phyloP scores from a whole-genome alignment of 495 filamentous ascomycete genomes.

The Annulohypoxylon maeteangense region DNA sequence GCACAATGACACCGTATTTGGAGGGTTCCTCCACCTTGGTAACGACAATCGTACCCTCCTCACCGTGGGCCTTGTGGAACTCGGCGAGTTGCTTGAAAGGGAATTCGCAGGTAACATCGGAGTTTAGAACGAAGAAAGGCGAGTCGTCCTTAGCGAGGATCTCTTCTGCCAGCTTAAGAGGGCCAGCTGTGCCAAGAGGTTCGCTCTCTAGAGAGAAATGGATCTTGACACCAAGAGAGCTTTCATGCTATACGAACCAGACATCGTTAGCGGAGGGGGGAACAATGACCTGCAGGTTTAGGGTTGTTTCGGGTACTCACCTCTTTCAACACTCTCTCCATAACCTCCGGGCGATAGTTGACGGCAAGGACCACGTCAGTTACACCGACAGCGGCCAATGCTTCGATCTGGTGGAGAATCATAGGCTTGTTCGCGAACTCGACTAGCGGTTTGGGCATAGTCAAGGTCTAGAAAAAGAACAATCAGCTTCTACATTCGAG shows the following conservation, averaged over 20 bases:
- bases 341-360: slow-evolving; percentile 98
- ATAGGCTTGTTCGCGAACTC: slow-evolving; percentile 99
- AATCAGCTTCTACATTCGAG: slow-evolving; percentile 40
- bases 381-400: slow-evolving; percentile 91
- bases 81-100: slow-evolving; percentile 89
- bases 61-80: slow-evolving; percentile 90
- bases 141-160: slow-evolving; percentile 91
- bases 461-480: slow-evolving; percentile 76
- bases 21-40: slow-evolving; percentile 99
- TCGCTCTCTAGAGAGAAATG: slow-evolving; percentile 97
- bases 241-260: slow-evolving; percentile 74
- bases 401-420: slow-evolving; percentile 98
- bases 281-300: slow-evolving; percentile 13
- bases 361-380: slow-evolving; percentile 98
- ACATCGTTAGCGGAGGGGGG: slow-evolving; percentile 21
- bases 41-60: slow-evolving; percentile 98
- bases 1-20: slow-evolving; percentile 98
- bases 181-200: slow-evolving; percentile 94
- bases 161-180: slow-evolving; percentile 94
- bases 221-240: slow-evolving; percentile 90
- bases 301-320: slow-evolving; percentile 48
- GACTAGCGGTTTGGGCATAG: slow-evolving; percentile 95
- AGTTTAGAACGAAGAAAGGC: slow-evolving; percentile 99
- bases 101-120: slow-evolving; percentile 98
- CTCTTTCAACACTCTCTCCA: slow-evolving; percentile 72